Evolutionary conservation across 2,329 filamentous ascomycete species (phyloP).

Genomic region (Paecilomyces sp.): DNA sequence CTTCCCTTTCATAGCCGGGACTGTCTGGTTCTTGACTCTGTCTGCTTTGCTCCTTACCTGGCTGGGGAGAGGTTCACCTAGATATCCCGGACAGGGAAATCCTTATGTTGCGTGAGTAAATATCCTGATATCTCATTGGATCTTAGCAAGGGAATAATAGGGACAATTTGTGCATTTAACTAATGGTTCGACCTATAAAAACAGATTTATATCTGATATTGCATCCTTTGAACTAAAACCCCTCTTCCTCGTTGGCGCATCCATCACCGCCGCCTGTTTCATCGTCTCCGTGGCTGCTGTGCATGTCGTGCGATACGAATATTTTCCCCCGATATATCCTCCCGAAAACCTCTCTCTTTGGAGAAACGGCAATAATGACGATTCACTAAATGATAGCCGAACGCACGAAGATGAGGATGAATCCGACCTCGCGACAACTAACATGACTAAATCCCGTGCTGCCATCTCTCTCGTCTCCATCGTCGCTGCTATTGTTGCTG

Average conservation of each 20-base stretch:
- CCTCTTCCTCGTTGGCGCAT: slow-evolving; percentile 13
- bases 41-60: slow-evolving; percentile 12
- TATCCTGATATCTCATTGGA: background rate
- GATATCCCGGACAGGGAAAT: background rate
- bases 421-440: background rate
- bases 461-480: background rate
- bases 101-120: background rate
- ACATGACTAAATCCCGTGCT: background rate
- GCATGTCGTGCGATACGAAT: slow-evolving; percentile 9
- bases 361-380: background rate
- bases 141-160: background rate
- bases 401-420: background rate
- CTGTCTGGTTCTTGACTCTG: slow-evolving; percentile 15
- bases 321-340: background rate
- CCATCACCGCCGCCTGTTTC: slow-evolving; percentile 14
- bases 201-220: slow-evolving; percentile 16
- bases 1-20: slow-evolving; percentile 12
- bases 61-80: background rate
- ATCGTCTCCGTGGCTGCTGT: slow-evolving; percentile 12
- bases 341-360: background rate
- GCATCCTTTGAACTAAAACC: slow-evolving; percentile 15
- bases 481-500: background rate
- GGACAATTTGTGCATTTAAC: too few relatives aligned
- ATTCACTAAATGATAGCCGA: background rate
- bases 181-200: background rate